These are phyloP conservation scores for Puccinia triticina DNA, from an alignment of 1,284 basidiomycete species.

Conservation along the genomic window DNA sequence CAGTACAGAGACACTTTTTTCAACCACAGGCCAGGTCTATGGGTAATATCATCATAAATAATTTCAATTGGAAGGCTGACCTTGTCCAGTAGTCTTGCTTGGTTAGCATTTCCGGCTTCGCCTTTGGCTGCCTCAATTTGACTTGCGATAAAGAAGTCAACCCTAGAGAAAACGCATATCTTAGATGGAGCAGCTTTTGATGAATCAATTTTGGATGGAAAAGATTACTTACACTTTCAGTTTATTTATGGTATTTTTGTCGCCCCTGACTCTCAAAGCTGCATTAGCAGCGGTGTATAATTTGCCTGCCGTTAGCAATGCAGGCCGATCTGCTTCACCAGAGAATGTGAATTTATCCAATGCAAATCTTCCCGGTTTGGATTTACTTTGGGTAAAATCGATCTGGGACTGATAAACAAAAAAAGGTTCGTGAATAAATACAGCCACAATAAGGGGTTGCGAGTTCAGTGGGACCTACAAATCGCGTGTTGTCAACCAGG, in stretches of 20 bases:
- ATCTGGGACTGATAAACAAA: background rate
- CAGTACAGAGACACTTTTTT: too few species aligned
- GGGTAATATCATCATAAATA: too few species aligned
- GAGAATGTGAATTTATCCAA: background rate
- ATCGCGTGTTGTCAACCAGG: background rate
- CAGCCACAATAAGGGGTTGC: background rate
- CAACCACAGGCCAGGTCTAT: too few species aligned
- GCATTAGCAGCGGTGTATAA: slow-evolving; percentile 1
- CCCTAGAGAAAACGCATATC: background rate
- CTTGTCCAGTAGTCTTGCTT: background rate
- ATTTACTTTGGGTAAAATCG: background rate
- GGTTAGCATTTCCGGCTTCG: background rate
- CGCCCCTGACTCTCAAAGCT: slow-evolving; percentile 11
- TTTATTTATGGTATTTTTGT: background rate
- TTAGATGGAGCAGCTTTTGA: background rate
- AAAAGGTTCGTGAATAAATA: background rate
- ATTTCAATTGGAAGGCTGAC: background rate
- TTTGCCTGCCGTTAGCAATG: background rate
- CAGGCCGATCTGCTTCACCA: background rate
- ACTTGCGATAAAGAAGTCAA: slow-evolving; percentile 18
- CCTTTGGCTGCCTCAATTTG: background rate
- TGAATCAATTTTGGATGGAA: background rate
- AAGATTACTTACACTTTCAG: background rate
- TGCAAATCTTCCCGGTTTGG: background rate
- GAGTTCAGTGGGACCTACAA: background rate